These are phyloP conservation scores for Penicillium desertorum DNA, from an alignment of 495 filamentous ascomycete species.

Conservation along the genomic window DNA sequence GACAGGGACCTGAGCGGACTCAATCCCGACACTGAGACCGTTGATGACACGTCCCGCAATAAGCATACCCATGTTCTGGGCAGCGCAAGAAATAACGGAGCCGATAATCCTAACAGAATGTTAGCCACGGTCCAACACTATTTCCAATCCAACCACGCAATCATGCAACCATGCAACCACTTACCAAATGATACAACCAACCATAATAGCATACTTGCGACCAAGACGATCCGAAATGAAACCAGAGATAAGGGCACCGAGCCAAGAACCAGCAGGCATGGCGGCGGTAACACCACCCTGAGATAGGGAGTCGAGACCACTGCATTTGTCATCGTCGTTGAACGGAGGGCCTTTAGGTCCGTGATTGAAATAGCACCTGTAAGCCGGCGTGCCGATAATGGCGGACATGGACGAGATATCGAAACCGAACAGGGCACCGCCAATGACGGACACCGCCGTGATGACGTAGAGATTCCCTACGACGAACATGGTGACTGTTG, in stretches of 20 bases:
- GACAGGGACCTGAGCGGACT: slow-evolving; percentile 77
- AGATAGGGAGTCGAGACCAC: slow-evolving; percentile 46
- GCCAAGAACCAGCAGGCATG: slow-evolving; percentile 75
- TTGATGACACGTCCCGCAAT: slow-evolving; percentile 76
- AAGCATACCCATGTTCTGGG: slow-evolving; percentile 74
- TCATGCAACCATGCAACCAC: neutral
- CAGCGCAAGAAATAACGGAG: slow-evolving; percentile 66
- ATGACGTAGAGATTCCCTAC: slow-evolving; percentile 72
- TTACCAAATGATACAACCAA: slow-evolving; percentile 64
- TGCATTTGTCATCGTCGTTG: slow-evolving; percentile 39
- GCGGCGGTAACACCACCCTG: slow-evolving; percentile 66
- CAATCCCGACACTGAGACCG: slow-evolving; percentile 74
- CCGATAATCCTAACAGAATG: slow-evolving; percentile 53
- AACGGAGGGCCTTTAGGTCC: slow-evolving; percentile 34
- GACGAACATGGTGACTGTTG: slow-evolving; percentile 33
- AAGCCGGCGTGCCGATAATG: slow-evolving; percentile 43
- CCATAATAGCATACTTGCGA: slow-evolving; percentile 66
- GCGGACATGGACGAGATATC: slow-evolving; percentile 82
- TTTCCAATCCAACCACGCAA: neutral
- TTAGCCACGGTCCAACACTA: neutral
- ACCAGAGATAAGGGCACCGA: slow-evolving; percentile 68
- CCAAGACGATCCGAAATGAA: slow-evolving; percentile 66
- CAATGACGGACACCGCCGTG: slow-evolving; percentile 71
- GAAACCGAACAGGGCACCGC: slow-evolving; percentile 80
- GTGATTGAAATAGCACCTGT: slow-evolving; percentile 67